phyloP scores from a whole-genome alignment of 352 stramenopile species.

The Pythium oligandrum region DNA sequence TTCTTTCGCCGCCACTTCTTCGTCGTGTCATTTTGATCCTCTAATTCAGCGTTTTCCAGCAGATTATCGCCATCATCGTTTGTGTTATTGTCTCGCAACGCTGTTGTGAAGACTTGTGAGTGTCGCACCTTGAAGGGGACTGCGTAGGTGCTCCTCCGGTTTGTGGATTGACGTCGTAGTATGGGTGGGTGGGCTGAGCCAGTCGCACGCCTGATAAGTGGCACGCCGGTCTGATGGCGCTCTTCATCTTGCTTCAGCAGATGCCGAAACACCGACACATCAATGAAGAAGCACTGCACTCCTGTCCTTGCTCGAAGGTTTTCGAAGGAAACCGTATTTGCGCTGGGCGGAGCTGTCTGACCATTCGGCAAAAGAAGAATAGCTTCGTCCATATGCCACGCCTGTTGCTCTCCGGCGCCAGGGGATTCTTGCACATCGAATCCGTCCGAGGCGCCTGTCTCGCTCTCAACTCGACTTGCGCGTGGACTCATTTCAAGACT shows the following conservation, averaged over 20 bases:
- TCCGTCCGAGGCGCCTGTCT: too few relatives aligned
- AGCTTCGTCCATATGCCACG: conserved; percentile 15
- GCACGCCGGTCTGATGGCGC: not conserved
- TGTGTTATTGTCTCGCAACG: conserved; percentile 3
- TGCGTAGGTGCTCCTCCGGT: conserved; percentile 12
- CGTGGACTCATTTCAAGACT: too few relatives aligned
- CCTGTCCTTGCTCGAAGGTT: conserved; percentile 33
- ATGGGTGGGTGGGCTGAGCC: not conserved
- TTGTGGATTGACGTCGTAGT: conserved; percentile 14
- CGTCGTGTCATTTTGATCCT: conserved; percentile 28
- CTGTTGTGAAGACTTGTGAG: conserved; percentile 29
- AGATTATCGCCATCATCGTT: conserved; percentile 19
- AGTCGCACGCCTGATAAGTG: conserved; percentile 10
- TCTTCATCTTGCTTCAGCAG: conserved; percentile 7
- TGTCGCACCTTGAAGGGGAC: conserved; percentile 22
- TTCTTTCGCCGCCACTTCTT: conserved; percentile 74
- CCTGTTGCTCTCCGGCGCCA: not conserved
- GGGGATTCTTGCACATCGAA: too few relatives aligned
- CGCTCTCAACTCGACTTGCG: too few relatives aligned
- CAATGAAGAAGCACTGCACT: conserved; percentile 60
- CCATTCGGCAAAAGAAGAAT: conserved; percentile 13
- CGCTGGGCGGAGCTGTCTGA: not conserved
- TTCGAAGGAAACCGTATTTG: conserved; percentile 4
- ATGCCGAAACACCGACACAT: conserved; percentile 25
- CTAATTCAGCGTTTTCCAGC: conserved; percentile 27